A percentile compares a stretch with the other conserved stretches of the same genome.
Evolutionary conservation across 225 moss, liverwort and hornwort species (phyloP).

Genomic region (Thuidium tamariscinum): DNA sequence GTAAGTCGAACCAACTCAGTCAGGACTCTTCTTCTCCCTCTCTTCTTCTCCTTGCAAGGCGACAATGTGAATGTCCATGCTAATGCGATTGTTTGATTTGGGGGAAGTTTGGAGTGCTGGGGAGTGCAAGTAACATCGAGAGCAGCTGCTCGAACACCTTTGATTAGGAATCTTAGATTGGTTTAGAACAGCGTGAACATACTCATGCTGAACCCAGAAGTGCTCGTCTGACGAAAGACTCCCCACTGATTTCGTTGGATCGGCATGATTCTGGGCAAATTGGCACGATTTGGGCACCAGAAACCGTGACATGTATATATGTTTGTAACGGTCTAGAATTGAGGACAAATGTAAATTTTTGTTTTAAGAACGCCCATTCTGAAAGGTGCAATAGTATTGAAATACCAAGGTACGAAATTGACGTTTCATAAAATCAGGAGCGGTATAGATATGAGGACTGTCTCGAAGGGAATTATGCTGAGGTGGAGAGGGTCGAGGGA

Average conservation of each 20-base stretch:
- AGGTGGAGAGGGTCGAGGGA: neutral
- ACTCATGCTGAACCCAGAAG: neutral
- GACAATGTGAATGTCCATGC: neutral
- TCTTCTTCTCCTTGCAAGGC: neutral
- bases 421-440: neutral
- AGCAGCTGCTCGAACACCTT: neutral
- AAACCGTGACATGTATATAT: neutral
- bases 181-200: neutral
- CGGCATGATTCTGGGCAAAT: neutral
- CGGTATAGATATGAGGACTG: neutral
- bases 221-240: neutral
- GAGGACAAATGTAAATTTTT: neutral
- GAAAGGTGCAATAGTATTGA: neutral
- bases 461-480: neutral
- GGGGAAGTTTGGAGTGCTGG: neutral
- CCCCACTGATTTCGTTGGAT: neutral
- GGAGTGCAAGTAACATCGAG: neutral
- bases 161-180: neutral
- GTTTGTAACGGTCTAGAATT: neutral
- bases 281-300: no score
- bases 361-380: rapidly evolving
- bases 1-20: neutral
- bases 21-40: neutral
- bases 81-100: neutral
- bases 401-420: neutral